These are phyloP conservation scores for Casuarina cunninghamiana DNA, from an alignment of 306 rosid species.

Conservation along the genomic window DNA sequence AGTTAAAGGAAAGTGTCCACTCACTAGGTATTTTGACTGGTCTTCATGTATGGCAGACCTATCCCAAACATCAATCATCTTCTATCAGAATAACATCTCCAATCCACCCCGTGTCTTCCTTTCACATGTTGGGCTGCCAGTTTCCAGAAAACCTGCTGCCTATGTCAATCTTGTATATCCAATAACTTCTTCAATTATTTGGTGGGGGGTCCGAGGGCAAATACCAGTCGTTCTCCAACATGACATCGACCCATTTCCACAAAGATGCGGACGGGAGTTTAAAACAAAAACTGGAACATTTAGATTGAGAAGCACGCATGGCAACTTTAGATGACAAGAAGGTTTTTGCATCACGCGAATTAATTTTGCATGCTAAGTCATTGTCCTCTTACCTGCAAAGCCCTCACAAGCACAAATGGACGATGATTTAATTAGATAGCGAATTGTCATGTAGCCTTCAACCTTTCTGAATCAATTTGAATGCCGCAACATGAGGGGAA, in stretches of 20 bases:
- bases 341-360: neutral
- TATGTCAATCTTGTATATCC: slow-evolving; percentile 8
- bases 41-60: neutral
- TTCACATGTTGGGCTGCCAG: slow-evolving; percentile 11
- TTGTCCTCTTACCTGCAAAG: slow-evolving; percentile 23
- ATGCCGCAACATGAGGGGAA: slow-evolving; percentile 19
- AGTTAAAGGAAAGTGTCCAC: slow-evolving; percentile 12
- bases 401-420: slow-evolving; percentile 24
- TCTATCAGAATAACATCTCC: neutral
- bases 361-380: slow-evolving; percentile 22
- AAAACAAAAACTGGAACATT: neutral
- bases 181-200: neutral
- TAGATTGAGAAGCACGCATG: slow-evolving; percentile 2
- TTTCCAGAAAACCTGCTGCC: slow-evolving; percentile 24
- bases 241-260: neutral
- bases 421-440: slow-evolving; percentile 39
- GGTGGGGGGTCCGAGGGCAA: neutral
- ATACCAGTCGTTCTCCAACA: neutral
- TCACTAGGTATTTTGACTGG: neutral
- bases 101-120: neutral
- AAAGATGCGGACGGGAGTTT: neutral
- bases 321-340: slow-evolving; percentile 9
- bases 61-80: neutral
- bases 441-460: slow-evolving; percentile 31
- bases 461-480: slow-evolving; percentile 9